Conservation (phyloP, 768 basidiomycete species). For the Mycena belliarum region DNA sequence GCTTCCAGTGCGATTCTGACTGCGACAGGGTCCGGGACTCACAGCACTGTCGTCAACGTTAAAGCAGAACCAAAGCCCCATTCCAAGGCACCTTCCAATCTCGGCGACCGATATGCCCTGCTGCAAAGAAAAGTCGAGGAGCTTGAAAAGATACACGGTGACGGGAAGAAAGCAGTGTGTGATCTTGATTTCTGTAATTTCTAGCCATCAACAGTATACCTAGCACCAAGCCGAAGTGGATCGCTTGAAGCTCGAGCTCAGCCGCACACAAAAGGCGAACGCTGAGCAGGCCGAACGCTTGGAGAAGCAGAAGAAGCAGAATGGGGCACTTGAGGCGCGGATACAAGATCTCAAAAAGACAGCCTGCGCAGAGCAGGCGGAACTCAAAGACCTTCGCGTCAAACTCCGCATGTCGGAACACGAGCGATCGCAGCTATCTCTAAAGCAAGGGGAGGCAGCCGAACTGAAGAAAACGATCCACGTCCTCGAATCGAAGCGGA, state of each 20-base stretch:
- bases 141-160: slow-evolving; percentile 59
- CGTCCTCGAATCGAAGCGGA: slow-evolving; percentile 48
- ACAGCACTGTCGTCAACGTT: slow-evolving; percentile 24
- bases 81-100: slow-evolving; percentile 20
- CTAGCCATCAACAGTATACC: neutral
- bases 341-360: slow-evolving; percentile 62
- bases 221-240: slow-evolving; percentile 68
- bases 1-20: neutral
- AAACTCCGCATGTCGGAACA: slow-evolving; percentile 62
- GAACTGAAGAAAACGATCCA: slow-evolving; percentile 55
- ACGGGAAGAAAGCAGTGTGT: slow-evolving; percentile 66
- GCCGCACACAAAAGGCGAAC: slow-evolving; percentile 45
- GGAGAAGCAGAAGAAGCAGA: slow-evolving; percentile 67
- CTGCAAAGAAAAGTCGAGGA: slow-evolving; percentile 68
- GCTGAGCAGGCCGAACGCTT: slow-evolving; percentile 53
- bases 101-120: slow-evolving; percentile 49
- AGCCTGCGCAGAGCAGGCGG: slow-evolving; percentile 50
- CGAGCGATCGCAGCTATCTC: slow-evolving; percentile 50
- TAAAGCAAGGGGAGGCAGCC: slow-evolving; percentile 51
- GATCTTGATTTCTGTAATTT: neutral
- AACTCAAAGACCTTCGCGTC: slow-evolving; percentile 61
- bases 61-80: slow-evolving; percentile 29
- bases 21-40: slow-evolving; percentile 35
- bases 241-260: slow-evolving; percentile 56
- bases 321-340: slow-evolving; percentile 54